Evolutionary conservation across 106 monocot species (phyloP).

Genomic region (Vanilla planifolia): DNA sequence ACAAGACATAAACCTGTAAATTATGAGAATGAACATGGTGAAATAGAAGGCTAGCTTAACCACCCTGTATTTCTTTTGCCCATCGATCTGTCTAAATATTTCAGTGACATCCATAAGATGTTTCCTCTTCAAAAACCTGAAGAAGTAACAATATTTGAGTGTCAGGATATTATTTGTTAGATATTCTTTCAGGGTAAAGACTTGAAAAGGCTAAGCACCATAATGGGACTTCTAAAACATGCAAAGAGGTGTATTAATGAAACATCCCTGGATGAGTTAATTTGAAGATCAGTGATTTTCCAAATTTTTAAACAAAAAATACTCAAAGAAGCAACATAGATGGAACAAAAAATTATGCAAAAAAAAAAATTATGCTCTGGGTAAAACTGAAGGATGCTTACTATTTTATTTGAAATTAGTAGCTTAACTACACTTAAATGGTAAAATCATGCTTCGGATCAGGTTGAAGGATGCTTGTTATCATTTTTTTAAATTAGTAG

Average conservation of each 20-base stretch:
- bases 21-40: conserved; percentile 65
- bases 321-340: no score
- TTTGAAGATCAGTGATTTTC: neutral
- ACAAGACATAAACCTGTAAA: conserved; percentile 56
- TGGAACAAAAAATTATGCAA: no score
- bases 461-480: no score
- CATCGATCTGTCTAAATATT: conserved; percentile 62
- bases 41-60: conserved; percentile 87
- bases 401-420: no score
- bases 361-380: no score
- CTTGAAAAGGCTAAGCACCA: neutral
- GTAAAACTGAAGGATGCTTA: no score
- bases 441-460: no score
- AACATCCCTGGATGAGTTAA: neutral
- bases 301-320: no score
- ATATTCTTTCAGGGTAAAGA: neutral
- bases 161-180: no score
- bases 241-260: neutral
- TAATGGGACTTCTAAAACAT: neutral
- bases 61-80: conserved; percentile 80
- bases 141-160: neutral
- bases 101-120: conserved; percentile 97
- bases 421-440: no score
- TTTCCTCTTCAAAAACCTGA: conserved; percentile 59
- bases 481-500: no score